Evolutionary conservation across 192 early-diverging fungal species (phyloP).

Genomic region (Backusella morwellensis): DNA sequence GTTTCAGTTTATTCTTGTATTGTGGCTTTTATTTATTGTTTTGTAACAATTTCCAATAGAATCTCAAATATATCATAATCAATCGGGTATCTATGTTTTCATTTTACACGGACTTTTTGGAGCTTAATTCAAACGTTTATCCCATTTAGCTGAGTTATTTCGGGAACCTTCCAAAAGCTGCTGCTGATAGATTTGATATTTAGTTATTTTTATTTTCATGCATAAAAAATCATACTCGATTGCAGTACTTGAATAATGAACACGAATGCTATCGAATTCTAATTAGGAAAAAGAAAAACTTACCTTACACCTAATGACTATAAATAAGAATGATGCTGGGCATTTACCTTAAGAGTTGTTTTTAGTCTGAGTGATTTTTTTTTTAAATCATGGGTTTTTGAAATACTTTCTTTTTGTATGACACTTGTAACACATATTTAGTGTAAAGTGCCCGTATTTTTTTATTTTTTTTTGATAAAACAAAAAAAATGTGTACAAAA

Average conservation of each 20-base stretch:
- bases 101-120: not conserved
- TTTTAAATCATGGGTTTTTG: not conserved
- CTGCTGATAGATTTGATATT: not conserved
- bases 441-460: not conserved
- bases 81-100: not conserved
- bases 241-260: not conserved
- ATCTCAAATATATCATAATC: not conserved
- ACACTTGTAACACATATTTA: not conserved
- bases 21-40: slow-evolving; percentile 3
- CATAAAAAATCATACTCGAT: not conserved
- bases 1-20: not conserved
- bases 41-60: not conserved
- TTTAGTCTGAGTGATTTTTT: not conserved
- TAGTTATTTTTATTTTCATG: not conserved
- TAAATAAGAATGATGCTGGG: not conserved
- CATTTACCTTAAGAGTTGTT: not conserved
- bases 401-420: not conserved
- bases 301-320: not conserved
- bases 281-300: not conserved
- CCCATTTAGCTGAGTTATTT: not conserved
- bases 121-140: not conserved
- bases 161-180: not conserved
- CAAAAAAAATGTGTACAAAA: not conserved
- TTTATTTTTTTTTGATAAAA: not conserved
- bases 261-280: not conserved